Evolutionary conservation across 2,329 filamentous ascomycete genomes (phyloP), one percentile per base, ranked within the genome.

Genomic region (Sporothrix dimorphospora): DNA sequence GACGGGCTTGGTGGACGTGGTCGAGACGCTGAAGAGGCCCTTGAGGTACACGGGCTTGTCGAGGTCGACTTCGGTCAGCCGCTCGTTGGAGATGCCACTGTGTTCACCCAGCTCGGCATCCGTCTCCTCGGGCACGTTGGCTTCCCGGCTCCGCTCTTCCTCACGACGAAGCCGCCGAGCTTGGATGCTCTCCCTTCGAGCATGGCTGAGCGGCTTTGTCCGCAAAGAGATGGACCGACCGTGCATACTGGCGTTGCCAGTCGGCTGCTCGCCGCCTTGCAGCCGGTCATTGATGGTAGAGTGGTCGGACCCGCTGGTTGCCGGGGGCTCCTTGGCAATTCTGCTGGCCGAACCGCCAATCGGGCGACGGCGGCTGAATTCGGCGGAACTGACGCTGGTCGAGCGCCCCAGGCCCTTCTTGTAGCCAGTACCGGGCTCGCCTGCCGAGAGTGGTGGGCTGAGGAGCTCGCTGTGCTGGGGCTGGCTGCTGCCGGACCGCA

Each of bases 41-140:
- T 98, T 99, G 72, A 99, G 88, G 80, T 92, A 98, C 3, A 98
- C 96, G 0, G 96, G 96, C 80, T 97, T 98, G 70, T 95, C 91
- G 73, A 95, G 88, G 76, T 97, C 94, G 5, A 92, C 90, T 76
- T 88, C 90, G 74, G 89, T 87, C 11, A 91, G 80, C 30, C 87
- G 83, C 53, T 91, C 89, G 1, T 86, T 88, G 9, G 89, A 91
- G 38, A 86, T 81, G 3, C 88, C 87, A 72, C 88, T 90, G 45
- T 85, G 84, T 72, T 89, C 87, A 21, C 87, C 88, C 34, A 93
- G 83, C 72, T 98, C 94, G 66, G 90, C 88, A 78, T 97, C 94
- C 0, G 94, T 97, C 82, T 98, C 96, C 80, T 98, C 95, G 0
- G 92, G 92, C 1, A 98, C 91, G 77, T 96, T 92, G 24, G 90